Percentiles rank a stretch among this genome's conserved stretches.
These are phyloP conservation scores for Chrysoporthe deuterocubensis DNA, from an alignment of 2,329 filamentous ascomycete genomes.

Conservation along the genomic window DNA sequence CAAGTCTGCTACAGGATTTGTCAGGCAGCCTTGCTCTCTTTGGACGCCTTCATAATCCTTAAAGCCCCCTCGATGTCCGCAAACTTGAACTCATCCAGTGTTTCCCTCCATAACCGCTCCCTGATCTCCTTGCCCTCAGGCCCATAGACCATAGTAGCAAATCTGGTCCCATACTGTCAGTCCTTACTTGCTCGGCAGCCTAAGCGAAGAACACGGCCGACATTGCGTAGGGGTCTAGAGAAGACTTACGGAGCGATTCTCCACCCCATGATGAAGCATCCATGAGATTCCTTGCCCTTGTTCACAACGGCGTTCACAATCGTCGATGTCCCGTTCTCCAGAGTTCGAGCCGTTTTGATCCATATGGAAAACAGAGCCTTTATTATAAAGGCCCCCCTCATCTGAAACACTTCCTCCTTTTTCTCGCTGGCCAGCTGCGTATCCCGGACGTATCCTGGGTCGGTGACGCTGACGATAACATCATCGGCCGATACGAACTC, in stretches of 20 bases:
- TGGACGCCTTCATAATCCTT: not conserved
- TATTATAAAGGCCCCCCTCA: not conserved
- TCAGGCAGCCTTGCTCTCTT: not conserved
- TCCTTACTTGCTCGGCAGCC: not conserved
- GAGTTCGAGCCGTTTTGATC: not conserved
- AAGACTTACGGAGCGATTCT: conserved; percentile 9
- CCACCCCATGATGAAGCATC: conserved; percentile 20
- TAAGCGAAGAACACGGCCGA: too few relatives aligned
- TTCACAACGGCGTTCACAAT: conserved; percentile 17
- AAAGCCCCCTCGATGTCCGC: not conserved
- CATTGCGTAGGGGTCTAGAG: too few relatives aligned
- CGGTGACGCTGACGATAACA: conserved; percentile 51
- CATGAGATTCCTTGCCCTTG: conserved; percentile 17
- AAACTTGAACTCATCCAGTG: conserved; percentile 12
- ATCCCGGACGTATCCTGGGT: conserved; percentile 49
- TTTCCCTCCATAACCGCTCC: conserved; percentile 9
- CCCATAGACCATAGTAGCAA: conserved; percentile 5
- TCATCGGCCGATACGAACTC: conserved; percentile 45
- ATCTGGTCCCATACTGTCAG: not conserved
- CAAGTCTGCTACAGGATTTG: not conserved
- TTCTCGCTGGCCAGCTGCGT: conserved; percentile 38
- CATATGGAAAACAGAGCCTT: not conserved
- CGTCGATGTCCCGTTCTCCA: conserved; percentile 11
- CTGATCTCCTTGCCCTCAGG: not conserved
- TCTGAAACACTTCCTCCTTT: not conserved